Evolutionary conservation across 805 yeast species (phyloP).

Genomic region (Candida hungchunana): DNA sequence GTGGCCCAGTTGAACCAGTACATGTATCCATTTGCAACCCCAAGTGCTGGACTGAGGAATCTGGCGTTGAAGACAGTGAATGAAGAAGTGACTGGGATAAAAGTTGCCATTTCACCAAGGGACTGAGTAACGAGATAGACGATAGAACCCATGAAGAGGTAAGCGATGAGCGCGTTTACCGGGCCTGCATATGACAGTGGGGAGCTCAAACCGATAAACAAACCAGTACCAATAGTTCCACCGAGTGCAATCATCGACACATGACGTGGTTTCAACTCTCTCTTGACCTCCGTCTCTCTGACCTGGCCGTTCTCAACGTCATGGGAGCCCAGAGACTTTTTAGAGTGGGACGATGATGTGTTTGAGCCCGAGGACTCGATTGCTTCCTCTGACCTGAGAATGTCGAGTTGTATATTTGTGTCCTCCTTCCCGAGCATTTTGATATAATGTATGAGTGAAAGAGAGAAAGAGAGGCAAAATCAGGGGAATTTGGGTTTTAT

Average conservation of each 20-base stretch:
- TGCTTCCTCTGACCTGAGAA: not conserved
- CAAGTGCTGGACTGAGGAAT: constrained; percentile 63
- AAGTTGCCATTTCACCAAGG: constrained; percentile 79
- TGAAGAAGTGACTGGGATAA: constrained; percentile 62
- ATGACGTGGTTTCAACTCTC: constrained; percentile 64
- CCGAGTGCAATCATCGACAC: constrained; percentile 76
- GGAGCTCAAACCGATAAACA: constrained; percentile 58
- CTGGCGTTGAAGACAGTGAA: constrained; percentile 66
- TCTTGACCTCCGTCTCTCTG: constrained; percentile 43
- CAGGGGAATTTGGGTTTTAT: no score
- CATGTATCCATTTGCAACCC: constrained; percentile 69
- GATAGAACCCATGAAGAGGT: constrained; percentile 60
- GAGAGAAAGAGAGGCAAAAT: no score
- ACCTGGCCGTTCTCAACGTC: constrained; percentile 15
- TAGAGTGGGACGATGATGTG: constrained; percentile 5
- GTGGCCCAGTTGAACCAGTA: constrained; percentile 80
- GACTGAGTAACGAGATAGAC: constrained; percentile 66
- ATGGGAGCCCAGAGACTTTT: constrained; percentile 1
- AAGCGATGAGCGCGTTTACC: constrained; percentile 61
- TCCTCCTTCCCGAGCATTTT: no score
- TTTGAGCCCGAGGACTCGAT: constrained; percentile 3
- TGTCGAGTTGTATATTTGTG: no score
- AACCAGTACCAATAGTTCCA: constrained; percentile 78
- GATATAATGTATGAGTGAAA: no score
- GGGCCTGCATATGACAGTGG: constrained; percentile 63